Base-by-base conservation (phyloP, 768 basidiomycete species). In the Boletus huronensis region DNA sequence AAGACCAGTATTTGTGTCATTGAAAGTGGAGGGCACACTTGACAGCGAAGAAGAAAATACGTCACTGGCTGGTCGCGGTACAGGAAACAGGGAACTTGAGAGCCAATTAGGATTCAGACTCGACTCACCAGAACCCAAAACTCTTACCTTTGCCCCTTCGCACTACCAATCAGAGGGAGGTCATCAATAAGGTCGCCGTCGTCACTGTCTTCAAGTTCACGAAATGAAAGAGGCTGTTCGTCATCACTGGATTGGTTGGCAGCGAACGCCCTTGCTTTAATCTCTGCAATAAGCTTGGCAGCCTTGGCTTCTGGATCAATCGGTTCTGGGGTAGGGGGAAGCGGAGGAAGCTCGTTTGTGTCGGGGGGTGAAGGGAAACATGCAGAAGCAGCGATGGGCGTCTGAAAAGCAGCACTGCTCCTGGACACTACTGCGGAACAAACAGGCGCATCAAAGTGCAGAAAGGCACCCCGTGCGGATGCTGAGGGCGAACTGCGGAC, bases 201-300 rank as follows among this genome's bases (percentile, higher is more conserved):
- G 42, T 79, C 79, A 46, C 77, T 79, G 32, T 77, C 80, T 32
- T 77, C 77, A n/a, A 82, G 66, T 13, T 76, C 72, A 50, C 81
- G 76, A 50, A 62, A 70, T 32, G 72, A 67, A 14, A 71, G 66
- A 6, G 64, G 66, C 5, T 55, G 64, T 34, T 64, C 66, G 10
- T 83, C 79, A 3, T 79, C 76, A 61, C 77, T 82, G n/a, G 73
- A 75, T 25, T 69, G 60, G 7, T 58, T 74, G 21, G 70, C 74
- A 42, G 80, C 82, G 45, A 73, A 77, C 6, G 82, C 85, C 57
- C 74, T 77, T n/a, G 80, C 82, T 70, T 79, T 87, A 57, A 89
- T 87, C 34, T 81, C 74, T 7, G 79, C 83, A 43, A 90, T 82
- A 29, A 88, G 74, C 60, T 76, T 73, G 16, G 78, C 78, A 3